phyloP scores from a whole-genome alignment of 768 basidiomycete genomes.

The Mycena olivaceomarginata region DNA sequence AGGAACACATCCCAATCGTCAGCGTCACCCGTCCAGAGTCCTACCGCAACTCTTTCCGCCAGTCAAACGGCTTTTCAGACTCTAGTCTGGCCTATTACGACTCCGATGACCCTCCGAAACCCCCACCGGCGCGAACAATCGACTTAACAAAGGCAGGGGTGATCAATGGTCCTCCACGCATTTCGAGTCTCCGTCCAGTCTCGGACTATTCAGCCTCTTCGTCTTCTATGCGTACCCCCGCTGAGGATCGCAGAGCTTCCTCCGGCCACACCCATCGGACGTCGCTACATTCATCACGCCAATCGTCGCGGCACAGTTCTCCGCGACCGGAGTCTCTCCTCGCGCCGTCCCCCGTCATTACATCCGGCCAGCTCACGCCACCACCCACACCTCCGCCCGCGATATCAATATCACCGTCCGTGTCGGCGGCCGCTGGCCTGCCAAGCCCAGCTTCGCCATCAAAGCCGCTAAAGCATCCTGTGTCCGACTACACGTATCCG shows the following conservation, averaged over 20 bases:
- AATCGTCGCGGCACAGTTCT: constrained; percentile 39
- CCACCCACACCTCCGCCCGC: constrained; percentile 42
- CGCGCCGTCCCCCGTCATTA: constrained; percentile 15
- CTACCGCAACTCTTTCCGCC: constrained; percentile 51
- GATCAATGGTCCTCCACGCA: constrained; percentile 37
- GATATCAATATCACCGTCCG: constrained; percentile 21
- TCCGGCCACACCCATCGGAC: constrained; percentile 50
- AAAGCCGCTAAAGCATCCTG: constrained; percentile 61
- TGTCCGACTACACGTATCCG: constrained; percentile 48
- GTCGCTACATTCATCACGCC: constrained; percentile 35
- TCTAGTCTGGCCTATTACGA: constrained; percentile 58
- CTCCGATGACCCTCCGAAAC: constrained; percentile 44
- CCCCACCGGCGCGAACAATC: constrained; percentile 44
- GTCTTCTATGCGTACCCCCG: constrained; percentile 40
- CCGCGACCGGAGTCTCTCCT: constrained; percentile 40
- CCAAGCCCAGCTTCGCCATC: constrained; percentile 44
- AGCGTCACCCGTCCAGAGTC: constrained; percentile 55
- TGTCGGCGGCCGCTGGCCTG: constrained; percentile 38
- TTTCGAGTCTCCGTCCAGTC: constrained; percentile 40
- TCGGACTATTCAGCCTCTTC: constrained; percentile 41
- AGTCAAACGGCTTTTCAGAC: constrained; percentile 48
- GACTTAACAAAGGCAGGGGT: constrained; percentile 44
- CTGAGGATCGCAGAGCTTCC: constrained; percentile 56
- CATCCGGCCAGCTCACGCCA: constrained; percentile 29
- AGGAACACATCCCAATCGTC: constrained; percentile 54